A percentile compares a stretch with the other conserved stretches of the same genome.
phyloP scores from a whole-genome alignment of 768 basidiomycete genomes.

The Lentinus brumalis region DNA sequence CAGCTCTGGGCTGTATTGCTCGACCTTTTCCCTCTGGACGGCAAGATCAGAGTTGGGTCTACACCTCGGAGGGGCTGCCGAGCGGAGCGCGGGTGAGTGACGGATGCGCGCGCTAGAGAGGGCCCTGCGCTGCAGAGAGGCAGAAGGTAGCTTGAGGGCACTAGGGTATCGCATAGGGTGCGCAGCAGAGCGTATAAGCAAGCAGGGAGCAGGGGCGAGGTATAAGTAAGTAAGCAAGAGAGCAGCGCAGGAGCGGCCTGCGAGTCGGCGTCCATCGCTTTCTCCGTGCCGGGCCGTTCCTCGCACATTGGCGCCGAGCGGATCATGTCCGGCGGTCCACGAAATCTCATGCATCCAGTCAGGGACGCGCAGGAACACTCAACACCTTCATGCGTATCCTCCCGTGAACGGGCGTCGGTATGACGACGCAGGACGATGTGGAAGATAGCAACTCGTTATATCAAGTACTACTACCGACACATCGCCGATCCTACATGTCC shows the following conservation, averaged over 20 bases:
- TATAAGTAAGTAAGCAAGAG: neutral
- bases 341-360: slow-evolving; percentile 1
- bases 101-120: neutral
- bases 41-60: slow-evolving; percentile 13
- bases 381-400: neutral
- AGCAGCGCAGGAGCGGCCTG: neutral
- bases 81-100: neutral
- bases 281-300: slow-evolving; percentile 2
- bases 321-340: neutral
- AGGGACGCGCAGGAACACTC: neutral
- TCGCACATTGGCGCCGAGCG: slow-evolving; percentile 4
- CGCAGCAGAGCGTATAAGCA: neutral
- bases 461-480: no score
- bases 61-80: neutral
- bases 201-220: neutral
- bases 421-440: no score
- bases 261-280: neutral
- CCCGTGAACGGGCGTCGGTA: no score
- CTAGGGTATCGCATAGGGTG: slow-evolving; percentile 12
- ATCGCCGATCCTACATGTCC: slow-evolving; percentile 14
- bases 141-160: neutral
- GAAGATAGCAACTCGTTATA: no score
- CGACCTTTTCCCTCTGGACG: slow-evolving; percentile 4
- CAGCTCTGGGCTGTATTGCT: neutral
- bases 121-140: slow-evolving; percentile 2